phyloP scores from a whole-genome alignment of 495 filamentous ascomycete genomes.

The Xylaria longipes region DNA sequence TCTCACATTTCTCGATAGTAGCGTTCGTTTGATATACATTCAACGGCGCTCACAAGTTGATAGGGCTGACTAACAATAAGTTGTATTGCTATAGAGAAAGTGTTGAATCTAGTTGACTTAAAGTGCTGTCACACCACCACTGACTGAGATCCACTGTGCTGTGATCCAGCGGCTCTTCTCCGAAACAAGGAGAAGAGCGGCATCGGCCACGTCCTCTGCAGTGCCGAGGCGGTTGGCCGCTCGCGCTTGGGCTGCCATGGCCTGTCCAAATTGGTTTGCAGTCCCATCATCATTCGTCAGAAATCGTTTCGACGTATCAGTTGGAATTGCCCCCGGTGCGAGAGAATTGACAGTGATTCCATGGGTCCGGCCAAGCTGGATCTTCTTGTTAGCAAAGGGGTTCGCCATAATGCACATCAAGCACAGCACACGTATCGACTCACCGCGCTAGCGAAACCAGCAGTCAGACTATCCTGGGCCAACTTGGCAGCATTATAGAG shows the following conservation, averaged over 20 bases:
- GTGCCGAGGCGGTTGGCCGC: constrained; percentile 38
- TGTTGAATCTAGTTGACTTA: not conserved
- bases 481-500: constrained; percentile 44
- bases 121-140: constrained; percentile 48
- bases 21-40: not conserved
- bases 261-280: not conserved
- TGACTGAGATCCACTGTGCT: constrained; percentile 54
- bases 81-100: not conserved
- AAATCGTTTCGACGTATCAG: constrained; percentile 33
- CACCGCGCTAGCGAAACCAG: constrained; percentile 38
- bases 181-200: constrained; percentile 51
- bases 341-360: constrained; percentile 52
- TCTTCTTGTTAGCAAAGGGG: not conserved
- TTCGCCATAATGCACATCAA: not conserved
- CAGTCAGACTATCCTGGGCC: constrained; percentile 41
- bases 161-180: constrained; percentile 61
- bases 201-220: constrained; percentile 53
- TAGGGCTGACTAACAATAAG: not conserved
- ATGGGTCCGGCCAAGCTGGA: constrained; percentile 41
- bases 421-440: not conserved
- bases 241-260: constrained; percentile 17
- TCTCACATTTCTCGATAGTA: not conserved
- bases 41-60: not conserved
- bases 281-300: constrained; percentile 8
- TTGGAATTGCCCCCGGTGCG: constrained; percentile 41